Percentiles rank a stretch among this genome's conserved stretches.
Conservation (phyloP, 306 rosid species). For the Oxytropis ochrocephala region DNA sequence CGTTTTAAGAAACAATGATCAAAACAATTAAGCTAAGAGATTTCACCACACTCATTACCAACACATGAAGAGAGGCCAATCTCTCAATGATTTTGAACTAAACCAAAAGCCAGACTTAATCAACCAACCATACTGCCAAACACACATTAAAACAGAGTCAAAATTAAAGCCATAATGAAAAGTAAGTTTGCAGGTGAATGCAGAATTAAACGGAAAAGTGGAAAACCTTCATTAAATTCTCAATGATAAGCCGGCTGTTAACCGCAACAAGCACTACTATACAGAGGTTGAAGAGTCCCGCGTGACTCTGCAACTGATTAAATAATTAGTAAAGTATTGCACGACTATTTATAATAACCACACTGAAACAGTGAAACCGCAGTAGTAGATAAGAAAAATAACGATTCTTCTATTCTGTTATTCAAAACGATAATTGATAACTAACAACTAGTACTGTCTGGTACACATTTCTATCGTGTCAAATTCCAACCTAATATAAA, state of each 20-base stretch:
- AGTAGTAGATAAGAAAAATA: not conserved
- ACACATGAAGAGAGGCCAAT: slow-evolving; percentile 98
- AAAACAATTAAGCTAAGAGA: slow-evolving; percentile 8
- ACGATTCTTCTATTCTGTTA: not conserved
- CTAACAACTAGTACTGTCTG: not conserved
- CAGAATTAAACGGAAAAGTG: not conserved
- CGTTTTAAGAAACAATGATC: not conserved
- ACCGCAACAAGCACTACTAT: slow-evolving; percentile 94
- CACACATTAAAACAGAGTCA: not conserved
- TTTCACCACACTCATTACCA: slow-evolving; percentile 73
- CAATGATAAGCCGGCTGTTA: slow-evolving; percentile 89
- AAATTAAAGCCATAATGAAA: not conserved
- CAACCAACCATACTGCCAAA: slow-evolving; percentile 84
- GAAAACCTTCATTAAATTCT: slow-evolving; percentile 93
- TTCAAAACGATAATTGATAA: not conserved
- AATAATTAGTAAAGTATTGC: slow-evolving; percentile 23
- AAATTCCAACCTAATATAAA: not conserved
- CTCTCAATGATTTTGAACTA: slow-evolving; percentile 75
- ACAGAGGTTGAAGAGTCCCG: slow-evolving; percentile 94
- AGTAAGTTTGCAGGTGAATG: not conserved
- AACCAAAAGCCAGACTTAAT: slow-evolving; percentile 84
- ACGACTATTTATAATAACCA: no score
- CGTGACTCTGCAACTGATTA: slow-evolving; percentile 74
- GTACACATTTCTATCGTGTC: not conserved
- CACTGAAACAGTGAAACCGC: no score